These are phyloP conservation scores for Alternaria triticimaculans DNA, from an alignment of 2,329 filamentous ascomycete species.

Conservation along the genomic window DNA sequence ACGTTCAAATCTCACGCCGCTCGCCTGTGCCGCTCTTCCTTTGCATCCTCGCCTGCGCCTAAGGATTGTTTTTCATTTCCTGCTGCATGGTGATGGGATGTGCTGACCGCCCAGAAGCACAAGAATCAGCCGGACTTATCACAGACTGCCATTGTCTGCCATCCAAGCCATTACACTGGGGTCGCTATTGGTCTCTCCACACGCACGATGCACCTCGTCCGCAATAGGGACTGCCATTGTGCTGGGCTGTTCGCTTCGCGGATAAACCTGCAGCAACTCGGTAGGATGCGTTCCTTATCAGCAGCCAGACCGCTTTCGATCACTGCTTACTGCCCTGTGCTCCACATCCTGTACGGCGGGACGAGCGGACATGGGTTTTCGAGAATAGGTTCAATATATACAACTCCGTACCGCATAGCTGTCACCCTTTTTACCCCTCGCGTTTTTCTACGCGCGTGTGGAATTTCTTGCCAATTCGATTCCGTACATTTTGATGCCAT, in stretches of 20 bases:
- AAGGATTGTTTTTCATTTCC: constrained; percentile 16
- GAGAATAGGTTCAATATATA: constrained; percentile 37
- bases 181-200: constrained; percentile 21
- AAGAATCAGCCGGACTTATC: constrained; percentile 33
- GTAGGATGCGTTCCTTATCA: constrained; percentile 42
- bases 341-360: constrained; percentile 34
- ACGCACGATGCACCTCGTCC: constrained; percentile 19
- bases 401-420: constrained; percentile 27
- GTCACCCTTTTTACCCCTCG: constrained; percentile 20
- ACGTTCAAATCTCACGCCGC: not conserved
- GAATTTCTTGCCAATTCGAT: not conserved
- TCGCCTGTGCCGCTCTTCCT: constrained; percentile 1
- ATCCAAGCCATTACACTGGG: constrained; percentile 8
- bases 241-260: constrained; percentile 35
- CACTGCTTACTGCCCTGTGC: constrained; percentile 26
- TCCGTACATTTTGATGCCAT: constrained; percentile 7
- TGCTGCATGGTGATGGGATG: constrained; percentile 20
- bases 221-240: constrained; percentile 17
- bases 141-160: constrained; percentile 16
- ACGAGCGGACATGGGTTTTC: constrained; percentile 34
- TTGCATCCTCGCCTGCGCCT: not conserved
- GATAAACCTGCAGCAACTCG: constrained; percentile 23
- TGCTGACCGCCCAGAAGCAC: constrained; percentile 36
- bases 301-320: constrained; percentile 30
- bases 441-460: constrained; percentile 11